Percentiles rank a stretch among this genome's conserved stretches.
These are phyloP conservation scores for Pythium myriotylum DNA, from an alignment of 352 stramenopile genomes.

Conservation along the genomic window DNA sequence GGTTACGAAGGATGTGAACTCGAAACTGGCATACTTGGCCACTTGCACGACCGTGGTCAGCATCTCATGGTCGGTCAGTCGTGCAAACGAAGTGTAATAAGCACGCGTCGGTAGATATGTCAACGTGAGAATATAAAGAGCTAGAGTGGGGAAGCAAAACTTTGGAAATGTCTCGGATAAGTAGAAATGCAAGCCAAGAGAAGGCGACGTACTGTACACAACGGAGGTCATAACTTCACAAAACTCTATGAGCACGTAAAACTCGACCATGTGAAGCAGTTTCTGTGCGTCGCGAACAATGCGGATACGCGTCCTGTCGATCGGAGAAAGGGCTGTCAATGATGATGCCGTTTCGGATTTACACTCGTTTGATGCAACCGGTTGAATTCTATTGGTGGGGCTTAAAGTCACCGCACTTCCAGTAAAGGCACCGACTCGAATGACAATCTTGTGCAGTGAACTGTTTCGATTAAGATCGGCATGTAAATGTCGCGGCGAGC, in stretches of 20 bases:
- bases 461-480: too few species aligned
- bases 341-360: background rate
- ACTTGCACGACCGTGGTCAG: background rate
- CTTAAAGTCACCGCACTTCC: background rate
- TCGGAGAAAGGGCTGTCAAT: background rate
- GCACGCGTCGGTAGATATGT: slow-evolving; percentile 30
- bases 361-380: too few species aligned
- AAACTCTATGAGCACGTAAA: slow-evolving; percentile 33
- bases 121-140: slow-evolving; percentile 29
- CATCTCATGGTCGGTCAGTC: slow-evolving; percentile 20
- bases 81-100: slow-evolving; percentile 30
- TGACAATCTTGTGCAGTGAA: too few species aligned
- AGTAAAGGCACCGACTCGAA: too few species aligned
- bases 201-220: slow-evolving; percentile 3
- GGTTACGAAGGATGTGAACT: slow-evolving; percentile 2
- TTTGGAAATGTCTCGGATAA: background rate
- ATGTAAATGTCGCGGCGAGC: too few species aligned
- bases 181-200: background rate
- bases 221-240: slow-evolving; percentile 27
- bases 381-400: background rate
- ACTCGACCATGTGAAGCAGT: slow-evolving; percentile 36
- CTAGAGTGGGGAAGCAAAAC: background rate
- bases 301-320: background rate
- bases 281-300: slow-evolving; percentile 23
- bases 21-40: slow-evolving; percentile 1